Evolutionary conservation across 768 basidiomycete genomes (phyloP), one percentile per base, ranked within the genome.

Genomic region (Tephrocybe sp.): DNA sequence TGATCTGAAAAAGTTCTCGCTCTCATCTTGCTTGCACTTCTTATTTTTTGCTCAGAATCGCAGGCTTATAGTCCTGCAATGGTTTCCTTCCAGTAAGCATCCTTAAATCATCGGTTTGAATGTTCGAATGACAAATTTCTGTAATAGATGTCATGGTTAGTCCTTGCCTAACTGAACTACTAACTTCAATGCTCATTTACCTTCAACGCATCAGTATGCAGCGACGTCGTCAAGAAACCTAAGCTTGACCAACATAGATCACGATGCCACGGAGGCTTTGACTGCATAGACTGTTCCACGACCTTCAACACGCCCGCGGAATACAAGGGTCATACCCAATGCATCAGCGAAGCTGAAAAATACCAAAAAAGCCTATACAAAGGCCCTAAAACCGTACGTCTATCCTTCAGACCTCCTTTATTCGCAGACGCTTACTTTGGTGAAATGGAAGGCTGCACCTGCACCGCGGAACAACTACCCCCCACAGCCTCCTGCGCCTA

Each of bases 291-390:
- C 63, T 97, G 93, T 67, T 86, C 83, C n/a, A 87, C 77, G 42
- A 87, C 89, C 0, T 97, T 96, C 69, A 71, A 80, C 21, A 77
- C 78, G 6, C 89, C 90, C 2, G 74, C 75, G 8, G 83, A 92
- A 52, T 96, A 84, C 74, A 92, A 91, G 67, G 71, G 69, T 0
- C 89, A 97, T 63, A 94, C 88, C 9, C 73, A 80, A 25, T 97
- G 94, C 65, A 84, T 97, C 36, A 84, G 79, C 53, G 94, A 97
- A 68, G 94, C 90, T 2, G 90, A 97, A 67, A 97, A 96, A 65
- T 96, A 97, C 62, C 83, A 97, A 72, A 92, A 92, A 67, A 71
- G 77, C 43, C 63, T 94, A 49, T 95, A 93, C 65, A 92, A 88
- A 61, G 92, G 89, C 8, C 78, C 82, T 1, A 89, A 87, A 72